Base-by-base conservation (phyloP, 768 basidiomycete genomes). In the Russula ochroleuca region DNA sequence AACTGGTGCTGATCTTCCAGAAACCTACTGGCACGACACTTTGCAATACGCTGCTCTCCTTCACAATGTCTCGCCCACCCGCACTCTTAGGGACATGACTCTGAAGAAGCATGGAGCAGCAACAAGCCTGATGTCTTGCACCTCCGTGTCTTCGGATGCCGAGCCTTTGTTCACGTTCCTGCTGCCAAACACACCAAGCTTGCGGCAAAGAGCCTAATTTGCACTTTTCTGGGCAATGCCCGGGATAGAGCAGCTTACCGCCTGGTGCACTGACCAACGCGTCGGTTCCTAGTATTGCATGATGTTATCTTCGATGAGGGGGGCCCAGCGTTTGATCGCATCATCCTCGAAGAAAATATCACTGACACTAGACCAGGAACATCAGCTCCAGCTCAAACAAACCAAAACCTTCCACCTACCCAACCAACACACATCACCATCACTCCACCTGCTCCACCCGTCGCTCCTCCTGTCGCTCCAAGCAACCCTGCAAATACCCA, bases 281-380 rank as follows among this genome's bases (percentile, higher is more conserved):
- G 59, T 1, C 17, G 56, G 0, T 47, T 61, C 7, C 21, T 63
- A 7, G 57, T 59, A 9, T 70, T 61, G 0, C 61, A 50, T 0
- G 64, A 68, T 14, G 50, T 68, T 33, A 35, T 63, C 5, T 69
- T 69, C 37, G 59, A 65, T 15, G 55, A 70, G 59, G 64, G 64
- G 23, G 57, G 48, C 28, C 28, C 28, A 28, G n/a, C n/a, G 5
- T 28, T 28, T 5, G 5, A 28, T 28, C 5, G 28, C 5, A 5
- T 28, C 28, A 28, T 28, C 28, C 28, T 28, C 28, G 5, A 5
- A 28, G 28, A 28, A 2, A 28, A 28, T 5, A 28, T 28, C 5
- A 28, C 28, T 2, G 28, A 28, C 28, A 28, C 28, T 5, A 28
- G 28, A n/a, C n/a, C n/a, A n/a, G n/a, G n/a, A n/a, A n/a, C n/a